phyloP scores from a whole-genome alignment of 2,329 filamentous ascomycete species.

The Ophiostoma novo-ulmi region DNA sequence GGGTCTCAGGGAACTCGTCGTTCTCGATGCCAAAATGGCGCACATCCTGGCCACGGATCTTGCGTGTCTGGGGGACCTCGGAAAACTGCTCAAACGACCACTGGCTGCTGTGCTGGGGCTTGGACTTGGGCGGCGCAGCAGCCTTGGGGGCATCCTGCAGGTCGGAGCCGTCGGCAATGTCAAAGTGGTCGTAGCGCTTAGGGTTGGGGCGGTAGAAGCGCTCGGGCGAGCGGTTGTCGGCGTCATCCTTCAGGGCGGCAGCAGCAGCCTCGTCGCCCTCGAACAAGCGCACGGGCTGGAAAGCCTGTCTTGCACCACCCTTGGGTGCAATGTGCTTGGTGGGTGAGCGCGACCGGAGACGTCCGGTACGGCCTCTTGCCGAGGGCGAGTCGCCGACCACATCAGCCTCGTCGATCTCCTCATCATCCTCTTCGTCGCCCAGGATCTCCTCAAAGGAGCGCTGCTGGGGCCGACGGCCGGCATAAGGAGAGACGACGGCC shows the following conservation, averaged over 20 bases:
- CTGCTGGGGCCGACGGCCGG: constrained; percentile 53
- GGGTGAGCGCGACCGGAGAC: constrained; percentile 43
- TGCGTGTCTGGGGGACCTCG: constrained; percentile 63
- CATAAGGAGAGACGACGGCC: constrained; percentile 42
- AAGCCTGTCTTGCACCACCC: constrained; percentile 56
- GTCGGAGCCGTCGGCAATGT: constrained; percentile 64
- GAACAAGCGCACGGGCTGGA: constrained; percentile 59
- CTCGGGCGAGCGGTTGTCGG: constrained; percentile 39
- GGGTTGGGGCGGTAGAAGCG: constrained; percentile 61
- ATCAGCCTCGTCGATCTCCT: constrained; percentile 17
- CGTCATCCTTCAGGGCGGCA: constrained; percentile 35
- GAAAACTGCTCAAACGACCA: constrained; percentile 88
- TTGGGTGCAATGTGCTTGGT: constrained; percentile 47
- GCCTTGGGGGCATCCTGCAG: constrained; percentile 44
- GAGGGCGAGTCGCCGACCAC: constrained; percentile 17
- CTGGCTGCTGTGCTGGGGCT: constrained; percentile 63
- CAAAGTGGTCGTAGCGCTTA: constrained; percentile 80
- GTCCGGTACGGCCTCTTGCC: constrained; percentile 30
- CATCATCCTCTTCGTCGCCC: constrained; percentile 43
- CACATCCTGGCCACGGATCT: constrained; percentile 59
- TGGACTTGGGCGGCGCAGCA: constrained; percentile 40
- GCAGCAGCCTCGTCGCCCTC: constrained; percentile 35
- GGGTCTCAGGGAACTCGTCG: constrained; percentile 53
- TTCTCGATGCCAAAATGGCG: constrained; percentile 76
- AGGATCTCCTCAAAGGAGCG: constrained; percentile 68